Base-by-base conservation (phyloP, 2,329 filamentous ascomycete species). In the Xylariales sp. region DNA sequence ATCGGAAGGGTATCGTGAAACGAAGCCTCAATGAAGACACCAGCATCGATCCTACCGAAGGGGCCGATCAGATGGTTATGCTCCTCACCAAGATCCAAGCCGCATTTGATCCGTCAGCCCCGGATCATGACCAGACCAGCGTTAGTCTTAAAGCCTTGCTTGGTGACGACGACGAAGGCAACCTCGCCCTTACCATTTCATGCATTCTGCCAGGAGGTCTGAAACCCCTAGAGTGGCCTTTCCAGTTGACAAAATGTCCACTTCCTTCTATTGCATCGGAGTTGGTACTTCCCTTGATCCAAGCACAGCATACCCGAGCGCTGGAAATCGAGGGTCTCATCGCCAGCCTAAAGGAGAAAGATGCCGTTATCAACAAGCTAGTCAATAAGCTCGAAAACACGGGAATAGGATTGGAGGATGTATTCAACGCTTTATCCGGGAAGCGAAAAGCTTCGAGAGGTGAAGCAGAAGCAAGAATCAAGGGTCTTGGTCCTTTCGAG, bases 1-100 rank as follows among this genome's bases (percentile, higher is more conserved):
- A 80, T 42, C 68, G 78, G 16, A 69, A 68, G n/a, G 70, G 68
- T 9, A 84, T 91, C 43, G 72, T 81, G 42, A 65, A 71, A 45
- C 76, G 84, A 45, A 83, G 79, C 21, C 69, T 77, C 42, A 64
- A 74, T 18, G 73, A 82, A 50, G 73, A 80, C 51, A 86, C 82
- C 12, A 81, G 76, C 46, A 88, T 91, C 46, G 85, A 91, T 56
- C 81, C 86, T 1, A 80, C 75, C 55, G 80, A 84, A 49, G 61
- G 55, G 45, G 66, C 71, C 0, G 75, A 79, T 38, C 86, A 91
- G 53, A 78, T 87, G 63, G 58, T 64, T 19, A 80, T 81, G 38
- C 78, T 91, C 38, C 65, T 90, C 11, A 69, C 76, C 16, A 82
- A 84, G 52, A 66, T 91, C 14, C 61, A 67, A 36, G 64, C 65